Conservation (phyloP, 768 basidiomycete species). For the Leucocoprinus leucothites region DNA sequence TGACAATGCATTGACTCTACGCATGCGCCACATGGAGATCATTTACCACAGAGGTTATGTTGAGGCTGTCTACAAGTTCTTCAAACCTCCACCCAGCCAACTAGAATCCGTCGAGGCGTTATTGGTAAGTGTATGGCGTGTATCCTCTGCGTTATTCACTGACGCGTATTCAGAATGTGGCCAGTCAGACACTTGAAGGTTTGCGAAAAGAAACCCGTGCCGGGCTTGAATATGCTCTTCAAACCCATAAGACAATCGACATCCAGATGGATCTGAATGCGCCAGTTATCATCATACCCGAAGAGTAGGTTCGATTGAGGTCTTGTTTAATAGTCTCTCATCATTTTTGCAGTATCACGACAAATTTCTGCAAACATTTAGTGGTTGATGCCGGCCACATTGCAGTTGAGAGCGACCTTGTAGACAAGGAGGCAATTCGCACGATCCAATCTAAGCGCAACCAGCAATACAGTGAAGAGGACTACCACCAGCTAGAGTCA, state of each 20-base stretch:
- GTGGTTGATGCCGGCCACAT: slow-evolving; percentile 97
- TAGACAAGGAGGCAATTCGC: slow-evolving; percentile 74
- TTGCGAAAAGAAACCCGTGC: slow-evolving; percentile 91
- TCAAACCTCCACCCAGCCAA: slow-evolving; percentile 92
- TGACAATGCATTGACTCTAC: slow-evolving; percentile 84
- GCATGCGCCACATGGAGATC: slow-evolving; percentile 94
- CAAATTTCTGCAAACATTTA: slow-evolving; percentile 76
- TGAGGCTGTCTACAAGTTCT: slow-evolving; percentile 87
- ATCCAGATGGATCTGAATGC: slow-evolving; percentile 97
- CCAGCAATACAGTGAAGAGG: slow-evolving; percentile 81
- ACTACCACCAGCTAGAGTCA: slow-evolving; percentile 81
- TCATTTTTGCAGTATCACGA: slow-evolving; percentile 57
- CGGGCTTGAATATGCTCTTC: slow-evolving; percentile 89
- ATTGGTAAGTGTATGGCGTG: slow-evolving; percentile 47
- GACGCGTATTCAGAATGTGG: slow-evolving; percentile 62
- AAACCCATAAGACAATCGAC: slow-evolving; percentile 93
- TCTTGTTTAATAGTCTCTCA: slow-evolving; percentile 1
- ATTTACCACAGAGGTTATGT: slow-evolving; percentile 94
- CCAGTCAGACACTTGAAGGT: slow-evolving; percentile 91
- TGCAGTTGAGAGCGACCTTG: slow-evolving; percentile 86
- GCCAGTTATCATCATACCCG: slow-evolving; percentile 95
- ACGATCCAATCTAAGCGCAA: slow-evolving; percentile 81
- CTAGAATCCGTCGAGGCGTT: slow-evolving; percentile 94
- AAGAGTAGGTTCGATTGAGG: slow-evolving; percentile 55
- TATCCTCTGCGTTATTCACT: not conserved